Evolutionary conservation across 331 rosid species (phyloP), one percentile per base, ranked within the genome.

Genomic region (Erythrophleum ivorense): DNA sequence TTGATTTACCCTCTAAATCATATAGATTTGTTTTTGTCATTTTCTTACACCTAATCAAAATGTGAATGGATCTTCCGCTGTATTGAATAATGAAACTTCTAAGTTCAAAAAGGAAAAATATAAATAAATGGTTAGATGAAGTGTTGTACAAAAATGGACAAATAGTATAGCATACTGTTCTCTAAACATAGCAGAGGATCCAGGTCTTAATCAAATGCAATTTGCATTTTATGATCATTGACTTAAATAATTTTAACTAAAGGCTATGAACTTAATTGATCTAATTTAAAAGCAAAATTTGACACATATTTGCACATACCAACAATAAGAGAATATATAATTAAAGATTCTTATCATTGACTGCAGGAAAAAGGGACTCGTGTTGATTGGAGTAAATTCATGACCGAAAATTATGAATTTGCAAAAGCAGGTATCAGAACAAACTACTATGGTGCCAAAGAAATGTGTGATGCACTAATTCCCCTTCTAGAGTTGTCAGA

Each of bases 401-500:
- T 63, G 21, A 31, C 1, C 5, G 67, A 68, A 78, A 38, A 6
- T 43, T 41, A 34, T 69, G 86, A 78, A 31, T 40, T 33, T 62
- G 74, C 78, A 38, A 69, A 72, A 66, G 74, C 33, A 77, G 12
- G 78, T 46, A 0, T 73, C 4, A 45, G 31, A 73, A 67, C 78
- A 71, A 85, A 85, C 72, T 81, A 81, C 65, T 80, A 77, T 65
- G 88, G 85, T 54, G 73, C 62, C 29, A 85, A 54, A 81, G 34
- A 69, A 72, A 57, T 65, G 78, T 49, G 80, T 65, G 85, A 82
- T 65, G 82, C 86, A 69, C 55, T 88, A 43, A 58, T 84, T 63
- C 88, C 90, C 5, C 86, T 84, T 46, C 83, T 80, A 10, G 67
- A 75, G 36, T 81, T 78, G 29, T 89, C 92, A 36, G 81, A 65